Evolutionary conservation across 345 rosid genomes (phyloP).

Genomic region (Eucalyptus albens): DNA sequence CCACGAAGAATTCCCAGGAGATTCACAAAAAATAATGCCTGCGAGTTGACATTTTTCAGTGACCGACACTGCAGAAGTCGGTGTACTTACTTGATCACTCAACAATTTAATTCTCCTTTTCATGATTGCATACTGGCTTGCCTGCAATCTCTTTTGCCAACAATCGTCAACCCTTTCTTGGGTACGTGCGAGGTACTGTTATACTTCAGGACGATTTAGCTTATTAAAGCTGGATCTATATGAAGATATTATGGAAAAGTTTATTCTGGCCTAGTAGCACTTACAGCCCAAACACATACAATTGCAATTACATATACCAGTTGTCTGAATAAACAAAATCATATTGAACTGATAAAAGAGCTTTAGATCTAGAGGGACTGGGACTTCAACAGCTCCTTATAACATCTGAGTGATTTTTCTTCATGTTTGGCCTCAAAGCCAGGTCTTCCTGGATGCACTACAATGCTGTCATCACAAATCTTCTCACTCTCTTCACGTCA

Average conservation of each 20-base stretch:
- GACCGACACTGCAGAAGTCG: background rate
- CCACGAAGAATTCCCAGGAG: background rate
- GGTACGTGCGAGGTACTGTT: background rate
- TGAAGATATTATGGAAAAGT: constrained; percentile 30
- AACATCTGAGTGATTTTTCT: background rate
- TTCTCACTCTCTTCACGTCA: background rate
- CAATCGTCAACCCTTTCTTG: background rate
- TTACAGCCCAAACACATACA: background rate
- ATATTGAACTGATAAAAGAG: too few relatives aligned
- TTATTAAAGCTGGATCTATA: constrained; percentile 13
- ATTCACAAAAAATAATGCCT: background rate
- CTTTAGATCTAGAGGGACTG: background rate
- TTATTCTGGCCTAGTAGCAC: constrained; percentile 3
- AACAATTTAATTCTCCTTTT: background rate
- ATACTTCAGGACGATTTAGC: background rate
- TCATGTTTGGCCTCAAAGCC: background rate
- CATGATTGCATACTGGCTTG: background rate
- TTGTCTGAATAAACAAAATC: too few relatives aligned
- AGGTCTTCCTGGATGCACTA: background rate
- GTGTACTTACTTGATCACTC: background rate
- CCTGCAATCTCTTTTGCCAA: background rate
- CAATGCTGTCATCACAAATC: background rate
- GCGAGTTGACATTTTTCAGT: background rate
- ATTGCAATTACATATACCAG: background rate
- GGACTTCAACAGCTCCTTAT: background rate